Evolutionary conservation across 495 filamentous ascomycete species (phyloP).

Genomic region (Cenococcum geophilum): DNA sequence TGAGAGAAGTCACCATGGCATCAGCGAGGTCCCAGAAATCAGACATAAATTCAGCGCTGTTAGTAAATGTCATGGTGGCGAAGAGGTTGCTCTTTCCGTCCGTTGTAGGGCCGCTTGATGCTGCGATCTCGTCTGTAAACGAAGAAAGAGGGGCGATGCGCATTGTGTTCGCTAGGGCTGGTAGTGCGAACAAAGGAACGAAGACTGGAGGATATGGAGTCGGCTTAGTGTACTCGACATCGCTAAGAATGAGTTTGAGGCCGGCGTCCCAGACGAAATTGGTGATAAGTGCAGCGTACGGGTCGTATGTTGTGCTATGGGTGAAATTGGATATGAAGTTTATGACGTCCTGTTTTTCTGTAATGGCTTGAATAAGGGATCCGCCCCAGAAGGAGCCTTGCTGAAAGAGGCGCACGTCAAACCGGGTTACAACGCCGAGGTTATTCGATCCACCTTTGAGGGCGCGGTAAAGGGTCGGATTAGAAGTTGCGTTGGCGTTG

Average conservation of each 20-base stretch:
- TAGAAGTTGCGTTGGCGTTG: conserved; percentile 21
- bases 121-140: conserved; percentile 25
- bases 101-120: conserved; percentile 8
- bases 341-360: conserved; percentile 19
- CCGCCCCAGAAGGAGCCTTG: conserved; percentile 31
- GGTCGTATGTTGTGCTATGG: conserved; percentile 21
- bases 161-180: conserved; percentile 19
- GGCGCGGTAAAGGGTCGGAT: conserved; percentile 28
- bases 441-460: conserved; percentile 34
- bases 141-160: conserved; percentile 20
- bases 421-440: conserved; percentile 30
- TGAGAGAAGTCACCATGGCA: conserved; percentile 25
- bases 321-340: conserved; percentile 16
- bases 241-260: conserved; percentile 9
- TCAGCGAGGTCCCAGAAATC: conserved; percentile 32
- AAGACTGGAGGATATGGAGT: conserved; percentile 19
- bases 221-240: conserved; percentile 21
- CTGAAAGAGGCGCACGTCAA: conserved; percentile 17
- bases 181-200: conserved; percentile 14
- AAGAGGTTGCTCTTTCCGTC: conserved; percentile 26
- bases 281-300: conserved; percentile 22
- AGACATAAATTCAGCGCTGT: conserved; percentile 27
- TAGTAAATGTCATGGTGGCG: conserved; percentile 26
- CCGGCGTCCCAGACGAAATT: conserved; percentile 23
- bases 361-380: conserved; percentile 27